These are phyloP conservation scores for Phylloporus sp. DNA, from an alignment of 768 basidiomycete genomes.

Conservation along the genomic window DNA sequence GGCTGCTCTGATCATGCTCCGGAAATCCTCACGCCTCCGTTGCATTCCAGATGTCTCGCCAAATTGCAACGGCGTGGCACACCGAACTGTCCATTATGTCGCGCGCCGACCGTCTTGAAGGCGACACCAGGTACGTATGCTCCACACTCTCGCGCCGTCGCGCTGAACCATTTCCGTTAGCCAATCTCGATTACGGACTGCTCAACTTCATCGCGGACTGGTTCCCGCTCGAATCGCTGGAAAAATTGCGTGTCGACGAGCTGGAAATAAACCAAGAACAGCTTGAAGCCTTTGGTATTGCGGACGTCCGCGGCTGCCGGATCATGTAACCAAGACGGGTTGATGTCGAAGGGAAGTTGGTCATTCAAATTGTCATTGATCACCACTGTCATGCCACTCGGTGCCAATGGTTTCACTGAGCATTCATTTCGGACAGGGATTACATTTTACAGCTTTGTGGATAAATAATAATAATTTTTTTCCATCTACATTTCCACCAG, in stretches of 20 bases:
- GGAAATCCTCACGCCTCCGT: background rate
- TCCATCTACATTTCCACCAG: background rate
- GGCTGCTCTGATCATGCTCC: background rate
- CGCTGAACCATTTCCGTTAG: slow-evolving; percentile 32
- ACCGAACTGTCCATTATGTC: slow-evolving; percentile 80
- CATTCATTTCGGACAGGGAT: background rate
- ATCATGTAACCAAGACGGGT: slow-evolving; percentile 34
- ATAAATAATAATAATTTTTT: background rate
- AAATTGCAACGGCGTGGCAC: slow-evolving; percentile 87
- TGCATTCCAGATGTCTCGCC: slow-evolving; percentile 57
- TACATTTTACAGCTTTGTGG: background rate
- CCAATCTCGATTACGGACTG: slow-evolving; percentile 75
- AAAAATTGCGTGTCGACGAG: slow-evolving; percentile 73
- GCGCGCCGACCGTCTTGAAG: slow-evolving; percentile 67
- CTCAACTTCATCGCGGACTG: slow-evolving; percentile 87
- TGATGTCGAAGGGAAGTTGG: no score
- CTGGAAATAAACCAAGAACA: slow-evolving; percentile 70
- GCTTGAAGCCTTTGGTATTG: slow-evolving; percentile 59
- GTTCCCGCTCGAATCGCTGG: slow-evolving; percentile 81
- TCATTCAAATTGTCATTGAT: background rate
- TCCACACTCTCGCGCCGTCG: background rate
- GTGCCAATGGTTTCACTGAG: background rate
- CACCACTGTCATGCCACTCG: background rate
- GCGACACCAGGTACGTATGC: slow-evolving; percentile 68
- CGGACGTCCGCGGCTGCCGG: slow-evolving; percentile 30